Percentiles rank a stretch among this genome's conserved stretches.
phyloP scores from a whole-genome alignment of 495 filamentous ascomycete genomes.

The Aspergillus cavernicola region DNA sequence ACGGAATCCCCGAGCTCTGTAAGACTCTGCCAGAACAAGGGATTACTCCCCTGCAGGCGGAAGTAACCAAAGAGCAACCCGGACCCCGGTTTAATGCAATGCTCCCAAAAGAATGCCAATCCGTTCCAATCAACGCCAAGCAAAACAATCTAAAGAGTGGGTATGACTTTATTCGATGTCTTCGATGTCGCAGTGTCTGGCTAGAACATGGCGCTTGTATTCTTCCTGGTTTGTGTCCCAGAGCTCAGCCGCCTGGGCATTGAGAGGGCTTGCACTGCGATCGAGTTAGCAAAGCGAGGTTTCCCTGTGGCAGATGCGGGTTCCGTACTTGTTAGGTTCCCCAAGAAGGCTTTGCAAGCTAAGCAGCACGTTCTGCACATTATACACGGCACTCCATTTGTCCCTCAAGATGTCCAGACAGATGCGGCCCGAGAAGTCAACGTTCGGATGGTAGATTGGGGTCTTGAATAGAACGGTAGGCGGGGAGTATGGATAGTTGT shows the following conservation, averaged over 20 bases:
- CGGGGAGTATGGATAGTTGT: conserved; percentile 90
- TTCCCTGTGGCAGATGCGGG: neutral
- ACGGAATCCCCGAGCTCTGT: neutral
- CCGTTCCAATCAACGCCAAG: conserved; percentile 7
- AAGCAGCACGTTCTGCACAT: conserved; percentile 85
- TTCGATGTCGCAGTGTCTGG: conserved; percentile 58
- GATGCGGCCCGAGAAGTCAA: conserved; percentile 88
- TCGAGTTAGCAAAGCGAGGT: conserved; percentile 11
- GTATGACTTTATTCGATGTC: conserved; percentile 42
- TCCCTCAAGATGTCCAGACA: conserved; percentile 97
- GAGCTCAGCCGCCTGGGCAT: conserved; percentile 91
- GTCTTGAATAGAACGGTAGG: conserved; percentile 92
- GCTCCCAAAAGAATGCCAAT: conserved; percentile 14
- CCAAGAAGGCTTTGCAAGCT: conserved; percentile 94
- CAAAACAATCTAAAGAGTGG: conserved; percentile 4
- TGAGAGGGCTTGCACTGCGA: conserved; percentile 81
- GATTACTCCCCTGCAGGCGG: no score
- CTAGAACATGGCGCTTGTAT: conserved; percentile 75
- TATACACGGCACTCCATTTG: conserved; percentile 96
- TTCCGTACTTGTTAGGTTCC: conserved; percentile 90
- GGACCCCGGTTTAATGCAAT: conserved; percentile 22
- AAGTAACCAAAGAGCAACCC: conserved; percentile 15
- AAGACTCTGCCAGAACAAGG: neutral
- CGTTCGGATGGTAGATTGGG: conserved; percentile 90
- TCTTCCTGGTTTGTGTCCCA: conserved; percentile 89